Percentiles rank a stretch among this genome's conserved stretches.
Evolutionary conservation across 1,139 yeast species (phyloP).

Genomic region (Taphrina deformans): DNA sequence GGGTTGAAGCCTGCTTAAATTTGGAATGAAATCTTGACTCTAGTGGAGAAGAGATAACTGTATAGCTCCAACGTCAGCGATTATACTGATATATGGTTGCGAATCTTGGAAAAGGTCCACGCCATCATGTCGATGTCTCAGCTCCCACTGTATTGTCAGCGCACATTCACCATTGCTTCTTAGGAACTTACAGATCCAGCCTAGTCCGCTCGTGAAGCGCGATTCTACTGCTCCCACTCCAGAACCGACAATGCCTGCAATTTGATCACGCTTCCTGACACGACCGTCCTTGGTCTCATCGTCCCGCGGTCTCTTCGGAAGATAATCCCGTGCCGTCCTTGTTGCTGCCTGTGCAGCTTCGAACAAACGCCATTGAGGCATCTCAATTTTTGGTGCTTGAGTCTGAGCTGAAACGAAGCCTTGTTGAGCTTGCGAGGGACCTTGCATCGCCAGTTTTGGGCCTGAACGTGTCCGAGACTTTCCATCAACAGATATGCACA

Average conservation of each 20-base stretch:
- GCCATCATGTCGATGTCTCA: not conserved
- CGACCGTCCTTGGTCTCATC: not conserved
- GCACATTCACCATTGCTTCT: no score
- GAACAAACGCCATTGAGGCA: conserved; percentile 26
- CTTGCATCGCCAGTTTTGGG: no score
- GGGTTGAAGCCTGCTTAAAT: no score
- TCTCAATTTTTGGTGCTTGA: conserved; percentile 11
- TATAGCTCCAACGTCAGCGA: no score
- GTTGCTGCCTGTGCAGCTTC: conserved; percentile 32
- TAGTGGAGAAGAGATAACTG: no score
- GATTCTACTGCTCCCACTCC: conserved; percentile 29
- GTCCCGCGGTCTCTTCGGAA: not conserved
- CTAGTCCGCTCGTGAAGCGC: conserved; percentile 25
- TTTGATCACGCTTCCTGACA: conserved; percentile 25
- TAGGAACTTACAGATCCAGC: conserved; percentile 27
- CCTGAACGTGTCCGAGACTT: no score
- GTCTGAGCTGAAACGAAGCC: not conserved
- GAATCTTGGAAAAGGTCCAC: not conserved
- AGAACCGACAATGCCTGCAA: conserved; percentile 29
- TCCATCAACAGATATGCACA: no score
- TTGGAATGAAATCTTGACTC: no score
- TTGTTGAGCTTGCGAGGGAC: not conserved
- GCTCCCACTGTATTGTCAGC: not conserved
- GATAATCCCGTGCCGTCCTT: conserved; percentile 1
- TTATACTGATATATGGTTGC: no score